Evolutionary conservation across 495 filamentous ascomycete genomes (phyloP).

Genomic region (Neurospora tetraspora): DNA sequence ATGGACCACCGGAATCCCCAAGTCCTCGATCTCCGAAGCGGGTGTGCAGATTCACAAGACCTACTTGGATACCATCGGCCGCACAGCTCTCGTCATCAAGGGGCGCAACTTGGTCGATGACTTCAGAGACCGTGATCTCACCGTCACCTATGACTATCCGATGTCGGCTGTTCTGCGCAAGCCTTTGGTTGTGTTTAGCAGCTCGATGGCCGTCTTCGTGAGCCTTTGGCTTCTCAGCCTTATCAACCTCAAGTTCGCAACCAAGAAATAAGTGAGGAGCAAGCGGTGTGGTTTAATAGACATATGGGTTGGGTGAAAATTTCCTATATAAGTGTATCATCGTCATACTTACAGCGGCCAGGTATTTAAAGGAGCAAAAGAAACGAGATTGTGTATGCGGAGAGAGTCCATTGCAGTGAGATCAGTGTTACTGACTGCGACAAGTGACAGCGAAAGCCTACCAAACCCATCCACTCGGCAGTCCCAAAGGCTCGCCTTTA

Average conservation of each 20-base stretch:
- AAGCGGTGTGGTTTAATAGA: constrained; percentile 9
- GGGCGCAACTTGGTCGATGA: constrained; percentile 85
- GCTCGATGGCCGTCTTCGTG: constrained; percentile 62
- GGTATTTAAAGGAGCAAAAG: not conserved
- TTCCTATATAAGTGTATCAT: not conserved
- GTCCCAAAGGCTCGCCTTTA: not conserved
- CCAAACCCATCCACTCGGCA: not conserved
- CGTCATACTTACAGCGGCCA: not conserved
- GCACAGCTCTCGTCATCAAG: constrained; percentile 70
- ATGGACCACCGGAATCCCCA: constrained; percentile 53
- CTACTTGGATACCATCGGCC: constrained; percentile 89
- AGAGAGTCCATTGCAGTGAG: not conserved
- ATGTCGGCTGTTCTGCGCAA: constrained; percentile 69
- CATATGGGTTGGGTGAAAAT: constrained; percentile 3
- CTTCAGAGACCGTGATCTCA: constrained; percentile 63
- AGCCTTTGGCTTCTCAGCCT: constrained; percentile 66
- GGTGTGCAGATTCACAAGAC: constrained; percentile 46
- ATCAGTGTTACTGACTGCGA: not conserved
- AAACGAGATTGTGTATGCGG: not conserved
- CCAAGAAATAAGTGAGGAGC: constrained; percentile 17
- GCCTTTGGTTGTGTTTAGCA: constrained; percentile 72
- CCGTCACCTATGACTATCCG: constrained; percentile 85
- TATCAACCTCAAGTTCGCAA: constrained; percentile 49
- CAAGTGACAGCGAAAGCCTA: not conserved
- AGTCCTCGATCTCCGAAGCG: constrained; percentile 49